A percentile compares a stretch with the other conserved stretches of the same genome.
Conservation (phyloP, 2,329 filamentous ascomycete species). For the Blastomyces silverae region DNA sequence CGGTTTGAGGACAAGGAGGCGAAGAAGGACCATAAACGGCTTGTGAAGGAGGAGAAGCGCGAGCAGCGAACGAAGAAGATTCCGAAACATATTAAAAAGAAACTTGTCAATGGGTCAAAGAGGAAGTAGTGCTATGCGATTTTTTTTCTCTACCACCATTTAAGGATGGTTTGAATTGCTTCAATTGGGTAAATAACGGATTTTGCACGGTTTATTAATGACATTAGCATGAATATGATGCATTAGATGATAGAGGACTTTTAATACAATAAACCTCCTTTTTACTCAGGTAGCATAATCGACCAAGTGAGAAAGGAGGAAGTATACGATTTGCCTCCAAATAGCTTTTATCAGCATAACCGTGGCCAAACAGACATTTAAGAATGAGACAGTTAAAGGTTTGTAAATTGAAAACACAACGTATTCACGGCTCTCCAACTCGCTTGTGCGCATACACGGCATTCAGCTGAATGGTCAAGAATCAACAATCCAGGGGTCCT, state of each 20-base stretch:
- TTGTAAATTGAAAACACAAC: no score
- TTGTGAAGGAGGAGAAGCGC: conserved; percentile 90
- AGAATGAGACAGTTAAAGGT: no score
- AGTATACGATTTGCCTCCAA: background rate
- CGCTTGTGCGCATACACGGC: background rate
- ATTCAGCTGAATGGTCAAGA: background rate
- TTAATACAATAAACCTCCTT: background rate
- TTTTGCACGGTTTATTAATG: background rate
- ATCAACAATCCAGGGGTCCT: no score
- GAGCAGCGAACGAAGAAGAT: conserved; percentile 94
- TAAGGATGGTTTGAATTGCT: background rate
- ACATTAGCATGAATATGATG: conserved; percentile 11
- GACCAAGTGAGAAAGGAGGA: background rate
- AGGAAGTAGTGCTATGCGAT: conserved; percentile 29
- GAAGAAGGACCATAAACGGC: conserved; percentile 81
- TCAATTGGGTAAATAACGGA: background rate
- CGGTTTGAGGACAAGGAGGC: conserved; percentile 85
- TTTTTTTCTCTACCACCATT: background rate
- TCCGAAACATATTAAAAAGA: conserved; percentile 93
- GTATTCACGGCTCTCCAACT: no score
- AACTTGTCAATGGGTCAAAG: conserved; percentile 53
- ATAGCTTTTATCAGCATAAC: background rate
- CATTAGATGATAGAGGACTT: background rate
- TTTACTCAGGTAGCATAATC: background rate
- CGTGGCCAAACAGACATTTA: no score